Evolutionary conservation across 495 filamentous ascomycete species (phyloP).

Genomic region (Penicillium odoratum): DNA sequence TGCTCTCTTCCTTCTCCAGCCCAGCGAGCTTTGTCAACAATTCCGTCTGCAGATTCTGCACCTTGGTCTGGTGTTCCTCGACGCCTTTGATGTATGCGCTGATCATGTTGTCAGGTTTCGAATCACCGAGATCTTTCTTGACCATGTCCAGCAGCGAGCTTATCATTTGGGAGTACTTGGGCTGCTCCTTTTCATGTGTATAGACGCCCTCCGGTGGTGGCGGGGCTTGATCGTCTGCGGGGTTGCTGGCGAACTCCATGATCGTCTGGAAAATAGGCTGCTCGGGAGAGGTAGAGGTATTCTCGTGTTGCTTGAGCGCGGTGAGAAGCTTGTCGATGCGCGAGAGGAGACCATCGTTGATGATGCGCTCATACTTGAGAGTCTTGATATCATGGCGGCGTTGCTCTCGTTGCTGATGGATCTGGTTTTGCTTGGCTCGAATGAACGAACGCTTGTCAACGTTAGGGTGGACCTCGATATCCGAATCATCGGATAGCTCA

Average conservation of each 20-base stretch:
- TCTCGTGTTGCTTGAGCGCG: slow-evolving; percentile 66
- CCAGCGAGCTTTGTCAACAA: slow-evolving; percentile 69
- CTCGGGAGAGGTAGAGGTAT: slow-evolving; percentile 68
- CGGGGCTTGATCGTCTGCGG: slow-evolving; percentile 71
- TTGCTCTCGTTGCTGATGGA: slow-evolving; percentile 82
- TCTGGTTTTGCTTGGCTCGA: slow-evolving; percentile 95
- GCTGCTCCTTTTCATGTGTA: slow-evolving; percentile 68
- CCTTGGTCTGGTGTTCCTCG: slow-evolving; percentile 70
- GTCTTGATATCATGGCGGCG: slow-evolving; percentile 87
- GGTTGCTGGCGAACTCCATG: slow-evolving; percentile 72
- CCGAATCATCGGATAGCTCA: slow-evolving; percentile 96
- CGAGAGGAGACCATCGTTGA: slow-evolving; percentile 86
- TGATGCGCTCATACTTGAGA: slow-evolving; percentile 84
- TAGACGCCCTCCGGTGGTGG: slow-evolving; percentile 76
- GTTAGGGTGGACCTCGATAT: slow-evolving; percentile 98
- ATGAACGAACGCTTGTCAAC: slow-evolving; percentile 99
- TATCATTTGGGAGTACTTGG: slow-evolving; percentile 95
- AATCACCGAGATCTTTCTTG: slow-evolving; percentile 81
- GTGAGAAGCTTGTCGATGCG: slow-evolving; percentile 77
- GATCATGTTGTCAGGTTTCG: slow-evolving; percentile 61
- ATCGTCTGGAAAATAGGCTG: slow-evolving; percentile 84
- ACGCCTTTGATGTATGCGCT: slow-evolving; percentile 75
- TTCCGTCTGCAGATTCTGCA: slow-evolving; percentile 73
- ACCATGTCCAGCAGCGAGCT: slow-evolving; percentile 87
- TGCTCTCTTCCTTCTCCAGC: slow-evolving; percentile 81